Evolutionary conservation across 2,329 filamentous ascomycete species (phyloP), one percentile per base, ranked within the genome.

Genomic region (Hymenoscyphus fraxineus): DNA sequence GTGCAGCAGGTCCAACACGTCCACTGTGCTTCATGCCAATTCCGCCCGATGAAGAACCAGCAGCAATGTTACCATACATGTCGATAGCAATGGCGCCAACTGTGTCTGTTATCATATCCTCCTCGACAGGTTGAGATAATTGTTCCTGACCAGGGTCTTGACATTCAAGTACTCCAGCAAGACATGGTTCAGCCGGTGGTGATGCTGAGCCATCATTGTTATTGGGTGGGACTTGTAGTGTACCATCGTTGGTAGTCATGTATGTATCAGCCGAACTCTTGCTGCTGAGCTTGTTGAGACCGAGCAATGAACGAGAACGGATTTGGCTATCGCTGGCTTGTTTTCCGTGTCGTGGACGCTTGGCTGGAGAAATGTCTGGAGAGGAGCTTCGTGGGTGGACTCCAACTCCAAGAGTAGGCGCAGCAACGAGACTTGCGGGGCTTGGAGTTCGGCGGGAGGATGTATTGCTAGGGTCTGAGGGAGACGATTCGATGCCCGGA

Each of bases 11-110:
- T 0, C 95, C 96, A 67, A 97, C 85, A 41, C 95, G 89, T 6
- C 95, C 96, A 66, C 88, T 87, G 76, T 97, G 93, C 76, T 99
- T 99, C 94, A 99, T 97, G 35, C 95, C 94, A 75, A 99, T 99
- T 1, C 95, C 95, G 6, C 95, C 95, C 16, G 96, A 99, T 1
- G 95, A 99, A 1, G 95, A 97, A 16, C 90, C 95, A 3, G 94
- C 95, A 4, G 96, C 94, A 74, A 99, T 97, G 65, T 90, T 89
- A 16, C 95, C 95, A 70, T 84, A 85, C 59, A 85, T 84, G 73
- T 99, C 95, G 68, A 99, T 88, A 12, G 93, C 95, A 73, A 99
- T 97, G 35, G 93, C 95, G 56, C 96, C 95, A 65, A 99, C 93
- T 13, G 95, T 99, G 79, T 99, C 95, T 2, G 90, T 96, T 71